These are phyloP conservation scores for Sphagnum contortum DNA, from an alignment of 225 moss, liverwort and hornwort species.

Conservation along the genomic window DNA sequence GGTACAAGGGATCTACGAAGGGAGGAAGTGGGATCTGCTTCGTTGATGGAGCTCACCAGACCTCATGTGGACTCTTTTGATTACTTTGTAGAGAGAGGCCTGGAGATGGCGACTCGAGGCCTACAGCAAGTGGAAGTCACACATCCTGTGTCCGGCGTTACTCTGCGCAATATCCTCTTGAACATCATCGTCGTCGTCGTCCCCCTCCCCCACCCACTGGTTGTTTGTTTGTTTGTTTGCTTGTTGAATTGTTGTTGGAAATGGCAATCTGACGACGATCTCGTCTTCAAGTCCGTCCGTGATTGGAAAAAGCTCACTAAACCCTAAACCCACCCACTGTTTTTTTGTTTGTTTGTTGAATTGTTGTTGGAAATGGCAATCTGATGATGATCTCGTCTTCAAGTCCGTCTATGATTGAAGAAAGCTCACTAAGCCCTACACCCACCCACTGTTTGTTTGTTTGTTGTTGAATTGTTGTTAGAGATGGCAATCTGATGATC, in stretches of 20 bases:
- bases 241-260: too few species aligned
- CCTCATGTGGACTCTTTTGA: conserved; percentile 94
- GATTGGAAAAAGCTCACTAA: background rate
- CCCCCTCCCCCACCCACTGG: too few species aligned
- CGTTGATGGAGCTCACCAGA: conserved; percentile 42
- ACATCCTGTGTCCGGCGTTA: conserved; percentile 52
- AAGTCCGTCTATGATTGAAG: background rate
- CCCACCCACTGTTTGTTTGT: background rate
- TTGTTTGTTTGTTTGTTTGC: background rate
- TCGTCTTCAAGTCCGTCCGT: background rate
- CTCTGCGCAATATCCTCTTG: conserved; percentile 86
- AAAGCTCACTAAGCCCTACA: background rate
- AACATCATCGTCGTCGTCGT: background rate
- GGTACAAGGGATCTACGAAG: background rate
- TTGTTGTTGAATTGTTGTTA: background rate
- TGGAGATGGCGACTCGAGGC: conserved; percentile 53
- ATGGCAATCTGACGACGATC: background rate
- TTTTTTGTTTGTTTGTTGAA: background rate
- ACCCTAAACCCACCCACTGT: too few species aligned
- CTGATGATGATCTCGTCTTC: background rate
- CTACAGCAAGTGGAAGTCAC: conserved; percentile 64
- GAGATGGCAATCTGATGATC: background rate
- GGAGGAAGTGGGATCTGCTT: conserved; percentile 46
- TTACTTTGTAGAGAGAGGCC: conserved; percentile 84
- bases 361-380: background rate